Evolutionary conservation across 179 eudicot genomes (phyloP).

Genomic region (Vitellaria paradoxa): DNA sequence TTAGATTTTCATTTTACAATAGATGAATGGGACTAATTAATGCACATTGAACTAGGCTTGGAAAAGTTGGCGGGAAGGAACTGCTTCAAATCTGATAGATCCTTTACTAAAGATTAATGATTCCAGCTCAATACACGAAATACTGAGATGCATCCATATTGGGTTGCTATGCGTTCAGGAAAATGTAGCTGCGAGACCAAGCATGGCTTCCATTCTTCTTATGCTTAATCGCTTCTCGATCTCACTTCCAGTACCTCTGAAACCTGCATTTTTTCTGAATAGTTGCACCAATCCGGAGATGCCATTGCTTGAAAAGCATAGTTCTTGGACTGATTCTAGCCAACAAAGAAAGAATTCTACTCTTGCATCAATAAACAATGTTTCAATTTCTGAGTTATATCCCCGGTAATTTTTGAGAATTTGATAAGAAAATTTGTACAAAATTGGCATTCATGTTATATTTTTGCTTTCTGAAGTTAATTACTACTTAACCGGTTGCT

Average conservation of each 20-base stretch:
- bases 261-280: not conserved
- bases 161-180: not conserved
- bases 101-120: not conserved
- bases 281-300: too few relatives aligned
- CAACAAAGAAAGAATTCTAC: too few relatives aligned
- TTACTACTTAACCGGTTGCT: too few relatives aligned
- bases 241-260: not conserved
- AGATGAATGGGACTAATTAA: too few relatives aligned
- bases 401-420: not conserved
- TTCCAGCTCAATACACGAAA: not conserved
- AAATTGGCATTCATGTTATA: too few relatives aligned
- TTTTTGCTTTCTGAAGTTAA: too few relatives aligned
- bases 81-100: not conserved
- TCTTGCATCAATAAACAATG: not conserved
- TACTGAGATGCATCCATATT: not conserved
- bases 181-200: too few relatives aligned
- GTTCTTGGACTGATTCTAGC: too few relatives aligned
- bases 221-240: too few relatives aligned
- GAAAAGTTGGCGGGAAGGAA: not conserved
- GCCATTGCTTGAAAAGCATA: not conserved
- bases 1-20: too few relatives aligned
- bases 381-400: conserved; percentile 3
- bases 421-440: too few relatives aligned
- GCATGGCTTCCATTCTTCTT: too few relatives aligned
- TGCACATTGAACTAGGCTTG: not conserved